Conservation (phyloP, 2,329 filamentous ascomycete genomes). For the Paramyrothecium roridum region DNA sequence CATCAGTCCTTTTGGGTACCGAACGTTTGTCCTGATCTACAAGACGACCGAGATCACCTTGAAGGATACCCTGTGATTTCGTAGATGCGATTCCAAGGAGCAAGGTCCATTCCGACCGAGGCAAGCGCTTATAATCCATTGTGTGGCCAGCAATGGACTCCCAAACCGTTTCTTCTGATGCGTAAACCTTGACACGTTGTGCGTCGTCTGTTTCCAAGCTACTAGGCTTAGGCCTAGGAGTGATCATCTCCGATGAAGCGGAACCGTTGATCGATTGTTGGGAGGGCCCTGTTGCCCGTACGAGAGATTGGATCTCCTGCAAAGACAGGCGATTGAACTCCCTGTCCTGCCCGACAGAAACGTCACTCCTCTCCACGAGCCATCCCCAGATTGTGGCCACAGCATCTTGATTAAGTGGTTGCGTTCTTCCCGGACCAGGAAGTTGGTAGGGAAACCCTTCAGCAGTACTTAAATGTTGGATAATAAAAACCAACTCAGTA, state of each 20-base stretch:
- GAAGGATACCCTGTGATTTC: constrained; percentile 53
- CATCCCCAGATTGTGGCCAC: constrained; percentile 31
- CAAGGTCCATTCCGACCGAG: constrained; percentile 56
- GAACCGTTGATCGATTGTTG: neutral
- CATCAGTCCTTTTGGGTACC: constrained; percentile 58
- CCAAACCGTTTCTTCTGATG: constrained; percentile 57
- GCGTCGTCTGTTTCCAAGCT: too few relatives aligned
- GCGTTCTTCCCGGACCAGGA: constrained; percentile 1
- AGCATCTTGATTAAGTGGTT: constrained; percentile 18
- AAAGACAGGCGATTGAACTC: constrained; percentile 36
- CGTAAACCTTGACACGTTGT: constrained; percentile 33
- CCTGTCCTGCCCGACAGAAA: constrained; percentile 29
- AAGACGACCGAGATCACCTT: constrained; percentile 55
- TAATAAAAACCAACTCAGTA: constrained; percentile 25
- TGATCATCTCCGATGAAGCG: neutral
- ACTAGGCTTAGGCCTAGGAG: too few relatives aligned
- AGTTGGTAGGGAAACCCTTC: constrained; percentile 5
- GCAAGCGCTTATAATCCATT: constrained; percentile 55
- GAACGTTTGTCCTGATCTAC: constrained; percentile 63
- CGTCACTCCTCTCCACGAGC: constrained; percentile 28
- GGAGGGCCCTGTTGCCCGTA: constrained; percentile 2
- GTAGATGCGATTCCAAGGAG: constrained; percentile 55
- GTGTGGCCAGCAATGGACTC: constrained; percentile 56
- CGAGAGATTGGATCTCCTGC: constrained; percentile 21
- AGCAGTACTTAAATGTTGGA: constrained; percentile 13